Evolutionary conservation across 306 rosid genomes (phyloP).

Genomic region (Glycine latifolia): DNA sequence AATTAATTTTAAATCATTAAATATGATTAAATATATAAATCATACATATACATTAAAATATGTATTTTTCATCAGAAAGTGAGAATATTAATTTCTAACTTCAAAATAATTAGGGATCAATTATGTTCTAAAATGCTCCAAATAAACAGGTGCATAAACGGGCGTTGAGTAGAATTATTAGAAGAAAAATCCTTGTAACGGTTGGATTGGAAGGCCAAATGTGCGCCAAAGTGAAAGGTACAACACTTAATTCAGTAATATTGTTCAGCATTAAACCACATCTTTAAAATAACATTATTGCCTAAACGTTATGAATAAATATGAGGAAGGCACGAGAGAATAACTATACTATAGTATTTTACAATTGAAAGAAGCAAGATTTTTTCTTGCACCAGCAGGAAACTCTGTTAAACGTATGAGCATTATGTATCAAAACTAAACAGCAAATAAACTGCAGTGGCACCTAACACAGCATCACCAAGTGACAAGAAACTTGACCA

Average conservation of each 20-base stretch:
- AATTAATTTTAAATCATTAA: no score
- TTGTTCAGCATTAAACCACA: slow-evolving; percentile 35
- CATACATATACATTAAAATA: not conserved
- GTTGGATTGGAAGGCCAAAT: not conserved
- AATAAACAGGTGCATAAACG: not conserved
- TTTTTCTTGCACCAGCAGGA: slow-evolving; percentile 50
- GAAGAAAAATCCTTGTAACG: not conserved
- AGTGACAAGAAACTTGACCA: slow-evolving; percentile 37
- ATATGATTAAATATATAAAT: not conserved
- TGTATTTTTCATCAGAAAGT: not conserved
- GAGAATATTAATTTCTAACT: slow-evolving; percentile 1
- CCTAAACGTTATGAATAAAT: slow-evolving; percentile 47
- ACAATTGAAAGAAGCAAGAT: slow-evolving; percentile 60
- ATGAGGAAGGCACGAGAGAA: slow-evolving; percentile 45
- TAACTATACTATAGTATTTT: slow-evolving; percentile 58
- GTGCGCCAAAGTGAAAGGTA: slow-evolving; percentile 29
- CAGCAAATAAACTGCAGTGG: slow-evolving; percentile 39
- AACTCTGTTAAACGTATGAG: slow-evolving; percentile 50
- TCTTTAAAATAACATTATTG: slow-evolving; percentile 47
- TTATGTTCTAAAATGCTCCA: not conserved
- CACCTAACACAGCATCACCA: slow-evolving; percentile 45
- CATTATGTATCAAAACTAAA: slow-evolving; percentile 47
- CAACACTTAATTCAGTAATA: slow-evolving; percentile 31
- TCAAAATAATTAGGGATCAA: not conserved
- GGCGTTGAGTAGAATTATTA: not conserved